Evolutionary conservation across 306 rosid genomes (phyloP).

Genomic region (Amphicarpaea edgeworthii): DNA sequence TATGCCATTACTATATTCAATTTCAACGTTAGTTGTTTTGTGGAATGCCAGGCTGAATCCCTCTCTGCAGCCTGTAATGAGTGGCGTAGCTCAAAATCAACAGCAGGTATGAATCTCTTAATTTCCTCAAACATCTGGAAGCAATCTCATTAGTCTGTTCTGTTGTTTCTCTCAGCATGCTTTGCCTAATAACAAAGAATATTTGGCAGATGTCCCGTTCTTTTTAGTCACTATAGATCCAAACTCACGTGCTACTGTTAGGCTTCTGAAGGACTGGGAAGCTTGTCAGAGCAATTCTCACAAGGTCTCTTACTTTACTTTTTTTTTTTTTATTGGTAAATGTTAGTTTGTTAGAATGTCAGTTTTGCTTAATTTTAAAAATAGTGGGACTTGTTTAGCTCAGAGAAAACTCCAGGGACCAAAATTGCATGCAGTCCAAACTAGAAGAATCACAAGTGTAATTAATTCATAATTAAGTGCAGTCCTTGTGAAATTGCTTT

Average conservation of each 20-base stretch:
- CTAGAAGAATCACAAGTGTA: too few species aligned
- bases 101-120: constrained; percentile 64
- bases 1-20: constrained; percentile 7
- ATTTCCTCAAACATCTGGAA: not conserved
- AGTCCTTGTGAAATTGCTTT: constrained; percentile 34
- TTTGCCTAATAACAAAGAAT: constrained; percentile 45
- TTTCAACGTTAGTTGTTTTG: constrained; percentile 26
- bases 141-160: not conserved
- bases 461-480: not conserved
- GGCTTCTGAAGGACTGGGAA: constrained; percentile 84
- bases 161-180: constrained; percentile 29
- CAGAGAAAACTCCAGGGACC: not conserved
- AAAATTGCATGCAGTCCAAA: not conserved
- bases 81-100: constrained; percentile 82
- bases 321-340: too few species aligned
- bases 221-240: constrained; percentile 71
- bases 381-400: too few species aligned
- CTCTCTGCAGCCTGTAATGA: constrained; percentile 76
- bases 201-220: constrained; percentile 81
- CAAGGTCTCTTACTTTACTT: constrained; percentile 68
- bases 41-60: constrained; percentile 69
- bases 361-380: too few species aligned
- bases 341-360: too few species aligned
- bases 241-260: constrained; percentile 67
- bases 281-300: constrained; percentile 56